Evolutionary conservation across 768 basidiomycete species (phyloP), one percentile per base, ranked within the genome.

Genomic region (Rubroboletus pulcherrimus): DNA sequence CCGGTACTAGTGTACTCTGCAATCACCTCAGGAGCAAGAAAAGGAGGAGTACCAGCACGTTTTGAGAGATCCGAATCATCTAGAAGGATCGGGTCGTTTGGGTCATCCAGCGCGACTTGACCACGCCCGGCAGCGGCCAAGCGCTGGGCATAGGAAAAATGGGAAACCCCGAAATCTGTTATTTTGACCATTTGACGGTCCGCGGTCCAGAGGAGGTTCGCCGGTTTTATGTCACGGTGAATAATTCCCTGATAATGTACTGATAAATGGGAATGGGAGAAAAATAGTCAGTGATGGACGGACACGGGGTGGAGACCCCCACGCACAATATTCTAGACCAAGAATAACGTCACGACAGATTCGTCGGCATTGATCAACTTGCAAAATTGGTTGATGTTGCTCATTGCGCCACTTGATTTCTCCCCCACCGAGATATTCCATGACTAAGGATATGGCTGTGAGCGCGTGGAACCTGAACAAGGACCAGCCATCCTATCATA

Each of bases 191-290:
- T 83, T 56, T 83, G 82, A 51, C 91, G 86, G 74, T 96, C 90
- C 29, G 81, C 79, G 3, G 89, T 89, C 86, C 91, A 93, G 30
- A 99, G 81, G 24, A 99, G 84, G 72, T 99, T 99, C 44, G 94
- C 92, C 29, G 97, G 97, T 69, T 99, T 99, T 77, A 99, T 98
- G 74, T 99, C 97, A 54, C 97, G 91, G 74, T 99, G 97, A 48
- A 99, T 98, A 71, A 99, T 98, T 24, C 96, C 97, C 67, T 98
- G 94, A 65, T 89, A 84, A 69, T 99, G 97, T 2, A 99, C 96
- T 98, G 66, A 11, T 40, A 4, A 31, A 15, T n/a, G 54, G 50
- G 51, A 33, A 53, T 14, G 17, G 15, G 21, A 15, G 9, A 33
- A 46, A 41, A 11, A 52, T 29, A 29, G 33, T 57, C 35, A 57